A percentile compares a stretch with the other conserved stretches of the same genome.
Conservation (phyloP, 225 moss, liverwort and hornwort genomes). For the Pseudoscleropodium purum region DNA sequence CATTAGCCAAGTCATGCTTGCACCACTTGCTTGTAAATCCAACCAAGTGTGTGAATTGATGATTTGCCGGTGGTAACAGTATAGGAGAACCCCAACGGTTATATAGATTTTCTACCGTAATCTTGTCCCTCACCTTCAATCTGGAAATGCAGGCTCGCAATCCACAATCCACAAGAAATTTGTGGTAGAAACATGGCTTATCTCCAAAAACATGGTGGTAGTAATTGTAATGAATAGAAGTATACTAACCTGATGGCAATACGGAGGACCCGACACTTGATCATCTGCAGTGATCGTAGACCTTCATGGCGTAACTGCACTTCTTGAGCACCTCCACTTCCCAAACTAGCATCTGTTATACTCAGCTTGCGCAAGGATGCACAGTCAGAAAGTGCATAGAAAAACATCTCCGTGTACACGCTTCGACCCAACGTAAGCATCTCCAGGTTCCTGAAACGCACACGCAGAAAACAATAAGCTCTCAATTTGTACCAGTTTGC, state of each 20-base stretch:
- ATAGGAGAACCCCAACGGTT: not conserved
- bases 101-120: not conserved
- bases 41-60: not conserved
- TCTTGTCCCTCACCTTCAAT: not conserved
- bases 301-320: slow-evolving; percentile 89
- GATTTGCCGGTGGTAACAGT: not conserved
- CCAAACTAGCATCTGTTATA: slow-evolving; percentile 78
- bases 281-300: slow-evolving; percentile 57
- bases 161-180: not conserved
- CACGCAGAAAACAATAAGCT: not conserved
- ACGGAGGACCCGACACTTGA: slow-evolving; percentile 79
- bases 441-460: slow-evolving; percentile 66
- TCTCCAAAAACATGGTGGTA: not conserved
- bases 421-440: slow-evolving; percentile 72
- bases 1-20: not conserved
- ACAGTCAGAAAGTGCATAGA: slow-evolving; percentile 69
- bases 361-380: slow-evolving; percentile 67
- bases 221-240: not conserved
- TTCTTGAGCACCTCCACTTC: slow-evolving; percentile 91
- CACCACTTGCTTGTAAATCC: not conserved
- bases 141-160: not conserved
- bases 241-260: slow-evolving; percentile 76
- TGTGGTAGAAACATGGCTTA: not conserved
- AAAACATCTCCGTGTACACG: slow-evolving; percentile 70
- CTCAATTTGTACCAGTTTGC: not conserved